phyloP scores from a whole-genome alignment of 129 eudicot species.

The Apium graveolens region DNA sequence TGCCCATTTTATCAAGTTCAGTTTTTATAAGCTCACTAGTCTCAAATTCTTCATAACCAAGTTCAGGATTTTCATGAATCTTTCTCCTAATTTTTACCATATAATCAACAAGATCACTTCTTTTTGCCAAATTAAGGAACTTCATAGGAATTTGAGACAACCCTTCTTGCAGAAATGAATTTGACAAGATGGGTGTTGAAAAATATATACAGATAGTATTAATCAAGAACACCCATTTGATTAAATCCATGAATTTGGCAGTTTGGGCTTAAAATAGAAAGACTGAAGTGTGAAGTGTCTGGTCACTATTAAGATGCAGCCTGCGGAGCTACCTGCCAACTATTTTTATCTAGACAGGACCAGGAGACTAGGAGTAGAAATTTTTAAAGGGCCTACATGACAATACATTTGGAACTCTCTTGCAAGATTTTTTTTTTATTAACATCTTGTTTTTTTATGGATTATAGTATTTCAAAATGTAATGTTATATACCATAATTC shows the following conservation, averaged over 20 bases:
- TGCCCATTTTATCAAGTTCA: conserved; percentile 20
- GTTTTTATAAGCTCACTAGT: neutral
- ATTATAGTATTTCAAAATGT: too few relatives aligned
- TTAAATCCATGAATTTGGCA: conserved; percentile 15
- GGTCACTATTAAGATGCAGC: too few relatives aligned
- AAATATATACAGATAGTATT: conserved; percentile 18
- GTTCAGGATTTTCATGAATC: conserved; percentile 53
- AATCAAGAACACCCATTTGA: conserved; percentile 19
- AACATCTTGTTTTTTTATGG: too few relatives aligned
- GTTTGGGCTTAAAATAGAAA: neutral
- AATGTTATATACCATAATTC: too few relatives aligned
- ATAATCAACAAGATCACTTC: conserved; percentile 34
- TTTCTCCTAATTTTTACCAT: conserved; percentile 53
- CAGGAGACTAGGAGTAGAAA: too few relatives aligned
- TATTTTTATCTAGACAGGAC: neutral
- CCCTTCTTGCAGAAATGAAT: conserved; percentile 17
- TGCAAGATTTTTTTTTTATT: too few relatives aligned
- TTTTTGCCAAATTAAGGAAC: conserved; percentile 41
- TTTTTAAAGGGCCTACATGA: too few relatives aligned
- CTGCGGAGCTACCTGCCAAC: neutral
- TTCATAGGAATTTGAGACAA: conserved; percentile 35
- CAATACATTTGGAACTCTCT: too few relatives aligned
- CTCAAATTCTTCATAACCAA: conserved; percentile 57
- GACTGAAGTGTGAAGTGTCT: neutral
- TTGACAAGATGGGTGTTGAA: conserved; percentile 18